Conservation (phyloP, 2,329 filamentous ascomycete species). For the Colletotrichum cordylinicola region DNA sequence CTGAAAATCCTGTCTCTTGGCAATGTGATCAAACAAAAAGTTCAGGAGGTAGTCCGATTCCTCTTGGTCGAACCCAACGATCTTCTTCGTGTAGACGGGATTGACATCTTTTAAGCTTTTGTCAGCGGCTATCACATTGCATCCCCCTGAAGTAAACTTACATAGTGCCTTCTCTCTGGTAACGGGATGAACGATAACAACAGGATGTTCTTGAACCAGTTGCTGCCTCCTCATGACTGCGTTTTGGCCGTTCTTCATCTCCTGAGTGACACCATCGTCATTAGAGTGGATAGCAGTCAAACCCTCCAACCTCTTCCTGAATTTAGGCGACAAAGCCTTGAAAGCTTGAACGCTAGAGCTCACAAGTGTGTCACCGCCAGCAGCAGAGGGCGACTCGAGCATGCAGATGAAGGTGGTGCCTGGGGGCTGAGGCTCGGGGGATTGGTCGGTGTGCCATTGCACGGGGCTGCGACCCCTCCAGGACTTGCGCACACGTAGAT, state of each 20-base stretch:
- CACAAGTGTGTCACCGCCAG: conserved; percentile 27
- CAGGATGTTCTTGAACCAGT: background rate
- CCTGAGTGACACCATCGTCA: conserved; percentile 49
- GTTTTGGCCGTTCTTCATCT: conserved; percentile 44
- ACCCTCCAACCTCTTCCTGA: conserved; percentile 69
- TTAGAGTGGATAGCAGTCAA: conserved; percentile 71
- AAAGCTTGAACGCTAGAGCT: conserved; percentile 26
- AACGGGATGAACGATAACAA: background rate
- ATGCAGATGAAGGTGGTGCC: conserved; percentile 30
- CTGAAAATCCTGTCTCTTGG: conserved; percentile 68
- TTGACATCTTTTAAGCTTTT: conserved; percentile 65
- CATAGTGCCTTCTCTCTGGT: background rate
- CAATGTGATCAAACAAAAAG: conserved; percentile 72
- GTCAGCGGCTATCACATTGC: background rate
- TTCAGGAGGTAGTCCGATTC: conserved; percentile 70
- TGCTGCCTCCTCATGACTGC: conserved; percentile 34
- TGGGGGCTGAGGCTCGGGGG: conserved; percentile 26
- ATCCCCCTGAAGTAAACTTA: background rate
- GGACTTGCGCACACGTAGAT: conserved; percentile 24
- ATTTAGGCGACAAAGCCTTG: conserved; percentile 66
- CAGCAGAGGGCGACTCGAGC: conserved; percentile 27
- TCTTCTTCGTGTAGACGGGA: conserved; percentile 64
- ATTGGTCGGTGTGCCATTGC: conserved; percentile 30
- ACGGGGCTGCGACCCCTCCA: conserved; percentile 27
- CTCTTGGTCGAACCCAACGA: conserved; percentile 72